Conservation (phyloP, 2,329 filamentous ascomycete species). For the Allantophomopsis cytisporea region DNA sequence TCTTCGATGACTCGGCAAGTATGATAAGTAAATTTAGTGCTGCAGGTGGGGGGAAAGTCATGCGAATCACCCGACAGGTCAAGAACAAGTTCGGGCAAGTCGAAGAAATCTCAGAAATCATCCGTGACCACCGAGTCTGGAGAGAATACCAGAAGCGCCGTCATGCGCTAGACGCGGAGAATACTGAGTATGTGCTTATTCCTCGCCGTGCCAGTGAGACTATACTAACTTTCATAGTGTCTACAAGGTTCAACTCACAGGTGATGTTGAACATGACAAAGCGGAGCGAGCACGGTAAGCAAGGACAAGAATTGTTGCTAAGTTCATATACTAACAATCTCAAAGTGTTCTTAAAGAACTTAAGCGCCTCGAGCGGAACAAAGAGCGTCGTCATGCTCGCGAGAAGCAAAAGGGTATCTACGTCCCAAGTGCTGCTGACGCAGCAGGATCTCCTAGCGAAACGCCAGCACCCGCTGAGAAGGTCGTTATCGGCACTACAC, state of each 20-base stretch:
- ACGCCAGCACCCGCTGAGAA: constrained; percentile 32
- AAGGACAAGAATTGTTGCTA: background rate
- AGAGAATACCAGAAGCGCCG: constrained; percentile 75
- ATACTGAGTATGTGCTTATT: constrained; percentile 49
- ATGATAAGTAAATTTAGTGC: constrained; percentile 63
- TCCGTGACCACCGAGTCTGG: constrained; percentile 78
- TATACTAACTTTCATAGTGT: constrained; percentile 25
- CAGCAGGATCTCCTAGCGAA: constrained; percentile 27
- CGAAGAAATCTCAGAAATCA: constrained; percentile 40
- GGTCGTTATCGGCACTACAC: constrained; percentile 47
- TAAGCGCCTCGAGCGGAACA: constrained; percentile 77
- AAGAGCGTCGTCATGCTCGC: constrained; percentile 76
- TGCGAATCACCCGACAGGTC: constrained; percentile 62
- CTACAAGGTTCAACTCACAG: constrained; percentile 47
- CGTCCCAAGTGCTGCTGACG: constrained; percentile 8
- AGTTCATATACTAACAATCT: constrained; percentile 11
- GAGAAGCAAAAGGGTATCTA: constrained; percentile 70
- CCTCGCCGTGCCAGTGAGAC: background rate
- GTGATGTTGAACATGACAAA: constrained; percentile 52
- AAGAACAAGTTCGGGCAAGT: constrained; percentile 51
- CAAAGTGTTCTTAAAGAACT: constrained; percentile 59
- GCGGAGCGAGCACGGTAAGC: constrained; percentile 41
- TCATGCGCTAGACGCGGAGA: constrained; percentile 21
- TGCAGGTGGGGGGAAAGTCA: constrained; percentile 51
- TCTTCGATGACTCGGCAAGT: constrained; percentile 65